A percentile compares a stretch with the other conserved stretches of the same genome.
Evolutionary conservation across 208 protist genomes (phyloP).

Genomic region (Angomonas desouzai): DNA sequence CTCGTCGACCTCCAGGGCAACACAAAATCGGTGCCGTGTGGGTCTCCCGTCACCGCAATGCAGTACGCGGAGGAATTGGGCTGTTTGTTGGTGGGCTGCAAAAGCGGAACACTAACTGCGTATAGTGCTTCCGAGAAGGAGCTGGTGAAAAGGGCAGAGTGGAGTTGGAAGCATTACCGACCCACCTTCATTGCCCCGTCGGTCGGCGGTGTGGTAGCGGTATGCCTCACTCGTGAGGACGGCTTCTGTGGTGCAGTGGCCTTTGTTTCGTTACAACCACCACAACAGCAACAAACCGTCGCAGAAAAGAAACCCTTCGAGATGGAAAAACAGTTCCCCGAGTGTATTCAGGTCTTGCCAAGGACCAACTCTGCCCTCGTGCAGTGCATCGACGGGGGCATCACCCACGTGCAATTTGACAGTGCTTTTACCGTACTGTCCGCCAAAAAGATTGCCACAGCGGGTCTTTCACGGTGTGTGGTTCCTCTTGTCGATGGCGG

Average conservation of each 20-base stretch:
- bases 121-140: background rate
- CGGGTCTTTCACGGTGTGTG: background rate
- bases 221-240: slow-evolving; percentile 7
- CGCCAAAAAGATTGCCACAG: background rate
- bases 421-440: background rate
- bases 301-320: background rate
- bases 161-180: slow-evolving; percentile 3
- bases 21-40: background rate
- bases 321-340: slow-evolving; percentile 1
- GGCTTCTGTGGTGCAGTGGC: slow-evolving; percentile 14
- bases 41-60: background rate
- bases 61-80: background rate
- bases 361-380: background rate
- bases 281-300: background rate
- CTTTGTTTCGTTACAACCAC: slow-evolving; percentile 2
- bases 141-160: background rate
- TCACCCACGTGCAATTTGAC: background rate
- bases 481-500: background rate
- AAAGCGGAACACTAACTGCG: slow-evolving; percentile 8
- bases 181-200: background rate
- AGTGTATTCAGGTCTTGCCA: slow-evolving; percentile 6
- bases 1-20: background rate
- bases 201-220: background rate
- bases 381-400: background rate
- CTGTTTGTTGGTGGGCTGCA: slow-evolving; percentile 7